Evolutionary conservation across 23 red algal genomes (phyloP).

Genomic region (Gracilariopsis chorda): DNA sequence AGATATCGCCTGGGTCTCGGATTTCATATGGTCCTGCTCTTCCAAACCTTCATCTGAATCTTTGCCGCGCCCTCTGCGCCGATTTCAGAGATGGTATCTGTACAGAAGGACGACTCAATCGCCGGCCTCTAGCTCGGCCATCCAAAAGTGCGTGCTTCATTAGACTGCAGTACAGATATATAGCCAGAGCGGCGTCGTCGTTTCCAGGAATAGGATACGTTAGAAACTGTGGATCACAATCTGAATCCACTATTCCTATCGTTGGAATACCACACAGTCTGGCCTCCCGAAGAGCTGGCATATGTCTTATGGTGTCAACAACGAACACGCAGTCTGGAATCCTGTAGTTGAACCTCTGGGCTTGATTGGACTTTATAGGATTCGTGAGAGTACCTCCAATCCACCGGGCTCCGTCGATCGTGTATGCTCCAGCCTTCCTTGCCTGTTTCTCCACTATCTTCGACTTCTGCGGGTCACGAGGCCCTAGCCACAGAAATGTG

Average conservation of each 20-base stretch:
- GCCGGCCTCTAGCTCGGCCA: conserved; percentile 51
- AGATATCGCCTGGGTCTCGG: too few relatives aligned
- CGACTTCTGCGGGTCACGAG: conserved; percentile 40
- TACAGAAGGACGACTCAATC: conserved; percentile 43
- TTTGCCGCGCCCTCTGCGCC: neutral
- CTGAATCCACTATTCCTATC: conserved; percentile 92
- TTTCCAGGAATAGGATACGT: conserved; percentile 97
- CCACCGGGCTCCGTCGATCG: conserved; percentile 79
- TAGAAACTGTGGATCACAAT: conserved; percentile 82
- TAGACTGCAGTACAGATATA: conserved; percentile 86
- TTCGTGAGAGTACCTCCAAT: conserved; percentile 97
- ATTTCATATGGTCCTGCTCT: too few relatives aligned
- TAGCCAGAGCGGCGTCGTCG: conserved; percentile 79
- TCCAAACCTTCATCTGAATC: neutral
- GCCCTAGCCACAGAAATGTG: conserved; percentile 78
- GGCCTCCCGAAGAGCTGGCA: conserved; percentile 82
- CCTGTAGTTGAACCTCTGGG: conserved; percentile 63
- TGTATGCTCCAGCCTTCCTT: conserved; percentile 64
- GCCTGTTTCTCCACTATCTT: conserved; percentile 63
- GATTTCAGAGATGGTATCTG: neutral
- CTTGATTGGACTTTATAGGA: conserved; percentile 74
- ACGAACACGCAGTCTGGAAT: conserved; percentile 89
- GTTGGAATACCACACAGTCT: conserved; percentile 70
- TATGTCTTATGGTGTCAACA: conserved; percentile 72
- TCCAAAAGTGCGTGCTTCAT: conserved; percentile 82